These are phyloP conservation scores for Suhomyces kilbournensis DNA, from an alignment of 805 yeast genomes.

Conservation along the genomic window DNA sequence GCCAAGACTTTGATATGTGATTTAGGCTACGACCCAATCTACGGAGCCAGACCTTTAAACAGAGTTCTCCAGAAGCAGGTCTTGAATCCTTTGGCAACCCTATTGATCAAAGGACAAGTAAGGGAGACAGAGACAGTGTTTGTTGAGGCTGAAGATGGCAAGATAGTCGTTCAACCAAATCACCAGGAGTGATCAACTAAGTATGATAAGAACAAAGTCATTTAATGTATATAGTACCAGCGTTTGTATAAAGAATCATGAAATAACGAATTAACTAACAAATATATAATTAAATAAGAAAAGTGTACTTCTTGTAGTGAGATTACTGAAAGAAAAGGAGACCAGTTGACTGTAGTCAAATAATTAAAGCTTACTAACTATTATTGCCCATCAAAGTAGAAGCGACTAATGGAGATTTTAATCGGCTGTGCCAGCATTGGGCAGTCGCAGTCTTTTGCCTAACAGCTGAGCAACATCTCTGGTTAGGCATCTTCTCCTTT, in stretches of 20 bases:
- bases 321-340: too few relatives aligned
- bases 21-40: slow-evolving; percentile 84
- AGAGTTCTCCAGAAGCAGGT: slow-evolving; percentile 79
- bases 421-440: background rate
- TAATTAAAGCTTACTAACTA: too few relatives aligned
- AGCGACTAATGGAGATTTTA: background rate
- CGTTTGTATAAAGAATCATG: background rate
- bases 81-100: slow-evolving; percentile 85
- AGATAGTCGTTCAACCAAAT: slow-evolving; percentile 30
- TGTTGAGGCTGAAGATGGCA: slow-evolving; percentile 23
- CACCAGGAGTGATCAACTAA: slow-evolving; percentile 18
- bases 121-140: slow-evolving; percentile 33
- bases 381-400: too few relatives aligned
- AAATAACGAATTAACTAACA: background rate
- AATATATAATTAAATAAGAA: too few relatives aligned
- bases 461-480: background rate
- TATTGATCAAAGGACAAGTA: slow-evolving; percentile 76
- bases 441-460: too few relatives aligned
- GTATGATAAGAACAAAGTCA: background rate
- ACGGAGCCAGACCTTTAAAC: slow-evolving; percentile 96
- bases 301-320: too few relatives aligned
- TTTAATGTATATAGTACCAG: background rate
- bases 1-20: slow-evolving; percentile 80
- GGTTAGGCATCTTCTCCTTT: too few relatives aligned
- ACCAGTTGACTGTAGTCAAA: too few relatives aligned